Percentiles rank a stretch among this genome's conserved stretches.
Conservation (phyloP, 495 filamentous ascomycete genomes). For the Neurospora tetraspora region DNA sequence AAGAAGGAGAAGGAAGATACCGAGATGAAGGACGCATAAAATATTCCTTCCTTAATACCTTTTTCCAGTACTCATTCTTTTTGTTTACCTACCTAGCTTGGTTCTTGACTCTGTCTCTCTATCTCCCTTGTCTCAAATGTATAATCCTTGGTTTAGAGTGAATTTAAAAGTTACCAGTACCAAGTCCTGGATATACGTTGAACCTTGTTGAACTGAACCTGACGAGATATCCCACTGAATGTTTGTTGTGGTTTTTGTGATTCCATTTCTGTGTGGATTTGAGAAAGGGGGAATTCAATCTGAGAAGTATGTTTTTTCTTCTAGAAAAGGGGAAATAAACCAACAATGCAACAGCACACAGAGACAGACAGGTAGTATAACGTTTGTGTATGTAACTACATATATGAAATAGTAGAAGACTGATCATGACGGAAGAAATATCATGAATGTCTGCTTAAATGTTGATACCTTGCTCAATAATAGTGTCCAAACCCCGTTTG, state of each 20-base stretch:
- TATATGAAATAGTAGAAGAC: background rate
- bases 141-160: background rate
- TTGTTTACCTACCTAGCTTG: background rate
- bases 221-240: too few species aligned
- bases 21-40: slow-evolving; percentile 15
- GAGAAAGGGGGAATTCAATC: too few species aligned
- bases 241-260: too few species aligned
- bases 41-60: background rate
- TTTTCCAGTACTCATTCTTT: background rate
- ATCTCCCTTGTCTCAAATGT: background rate
- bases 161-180: background rate
- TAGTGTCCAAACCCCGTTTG: background rate
- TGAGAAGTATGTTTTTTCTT: too few species aligned
- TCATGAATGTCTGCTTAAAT: background rate
- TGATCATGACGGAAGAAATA: background rate
- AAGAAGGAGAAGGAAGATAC: slow-evolving; percentile 14
- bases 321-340: too few species aligned
- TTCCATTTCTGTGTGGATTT: too few species aligned
- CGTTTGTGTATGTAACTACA: background rate
- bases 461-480: background rate
- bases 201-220: background rate
- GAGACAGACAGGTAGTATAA: background rate
- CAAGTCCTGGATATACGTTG: background rate
- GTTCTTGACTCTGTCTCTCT: background rate
- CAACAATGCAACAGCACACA: background rate